Base-by-base conservation (phyloP, 2,329 filamentous ascomycete genomes). In the Stachybotrys elegans region DNA sequence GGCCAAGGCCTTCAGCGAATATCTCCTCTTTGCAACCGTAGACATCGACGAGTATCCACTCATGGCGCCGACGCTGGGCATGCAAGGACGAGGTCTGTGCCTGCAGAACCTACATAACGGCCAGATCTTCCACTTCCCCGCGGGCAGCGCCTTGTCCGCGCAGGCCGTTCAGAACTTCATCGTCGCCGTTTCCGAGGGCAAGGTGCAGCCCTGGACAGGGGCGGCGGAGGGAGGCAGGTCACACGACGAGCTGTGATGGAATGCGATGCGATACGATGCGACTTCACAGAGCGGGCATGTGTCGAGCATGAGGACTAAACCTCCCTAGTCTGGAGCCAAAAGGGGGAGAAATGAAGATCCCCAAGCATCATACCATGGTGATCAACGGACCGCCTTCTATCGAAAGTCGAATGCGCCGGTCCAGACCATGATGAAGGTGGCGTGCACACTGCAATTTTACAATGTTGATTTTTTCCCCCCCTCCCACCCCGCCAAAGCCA, bases 21-120 rank as follows among this genome's bases (percentile, higher is more conserved):
- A 72, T 44, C 61, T 77, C 12, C 59, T 57, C 43, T 76, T 77
- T 47, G 67, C 72, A 4, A 74, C 69, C 1, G 67, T 75, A 2
- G 70, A 76, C 45, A 58, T 61, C 0, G 45, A 51, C 22, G 70
- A 75, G 47, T 76, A 76, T 49, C 63, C 60, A 4, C 67, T 73
- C 20, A 69, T 75, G 54, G 53, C 62, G 2, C 46, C 51, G 7
- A 58, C 60, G 29, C 54, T 76, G 40, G 73, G 72, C 2, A 49
- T 55, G 11, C 34, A 31, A 6, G 55, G 53, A 5, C 39, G 40
- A 9, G 67, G 63, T 1, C 48, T 75, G 9, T 62, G 69, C 2
- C 62, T 78, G 11, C 66, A 71, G 42, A 73, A 73, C 43, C 66
- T 68, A 1, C 61, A 60, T 53, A 67, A 60, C 31, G 71, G 71